Conservation (phyloP, 2,329 filamentous ascomycete genomes). For the Ceratocystis huliohia region DNA sequence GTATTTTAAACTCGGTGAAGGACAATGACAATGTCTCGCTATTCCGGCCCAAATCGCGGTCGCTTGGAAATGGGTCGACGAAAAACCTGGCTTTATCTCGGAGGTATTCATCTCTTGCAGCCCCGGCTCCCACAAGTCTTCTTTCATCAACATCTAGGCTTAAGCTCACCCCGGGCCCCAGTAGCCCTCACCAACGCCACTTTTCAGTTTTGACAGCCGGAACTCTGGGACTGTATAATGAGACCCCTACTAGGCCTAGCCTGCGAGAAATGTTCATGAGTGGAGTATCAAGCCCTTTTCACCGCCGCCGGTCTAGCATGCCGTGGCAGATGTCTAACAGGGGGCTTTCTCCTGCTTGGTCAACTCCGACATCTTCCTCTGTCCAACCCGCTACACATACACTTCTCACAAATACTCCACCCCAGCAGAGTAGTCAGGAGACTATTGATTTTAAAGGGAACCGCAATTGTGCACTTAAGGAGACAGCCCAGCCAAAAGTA, state of each 20-base stretch:
- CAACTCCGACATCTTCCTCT: background rate
- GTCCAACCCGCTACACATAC: background rate
- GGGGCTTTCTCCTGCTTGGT: constrained; percentile 1
- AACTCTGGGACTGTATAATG: constrained; percentile 22
- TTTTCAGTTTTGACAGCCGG: constrained; percentile 23
- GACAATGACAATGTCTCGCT: background rate
- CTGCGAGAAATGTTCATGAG: constrained; percentile 16
- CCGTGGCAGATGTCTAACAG: constrained; percentile 11
- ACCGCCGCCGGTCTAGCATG: constrained; percentile 14
- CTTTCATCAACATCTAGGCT: background rate
- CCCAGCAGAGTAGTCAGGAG: background rate
- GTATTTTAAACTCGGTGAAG: background rate
- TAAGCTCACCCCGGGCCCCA: background rate
- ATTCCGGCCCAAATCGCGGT: background rate
- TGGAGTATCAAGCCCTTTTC: constrained; percentile 5
- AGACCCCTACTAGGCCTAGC: constrained; percentile 14
- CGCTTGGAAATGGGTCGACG: background rate
- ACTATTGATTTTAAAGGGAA: background rate
- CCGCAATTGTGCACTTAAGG: background rate
- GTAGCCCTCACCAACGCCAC: constrained; percentile 21
- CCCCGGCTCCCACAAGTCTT: background rate
- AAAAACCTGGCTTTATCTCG: background rate
- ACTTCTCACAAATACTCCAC: background rate
- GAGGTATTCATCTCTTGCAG: background rate
- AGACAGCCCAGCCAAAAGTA: background rate